A percentile compares a stretch with the other conserved stretches of the same genome.
These are phyloP conservation scores for Artemisia princeps DNA, from an alignment of 140 eudicot species.

Conservation along the genomic window DNA sequence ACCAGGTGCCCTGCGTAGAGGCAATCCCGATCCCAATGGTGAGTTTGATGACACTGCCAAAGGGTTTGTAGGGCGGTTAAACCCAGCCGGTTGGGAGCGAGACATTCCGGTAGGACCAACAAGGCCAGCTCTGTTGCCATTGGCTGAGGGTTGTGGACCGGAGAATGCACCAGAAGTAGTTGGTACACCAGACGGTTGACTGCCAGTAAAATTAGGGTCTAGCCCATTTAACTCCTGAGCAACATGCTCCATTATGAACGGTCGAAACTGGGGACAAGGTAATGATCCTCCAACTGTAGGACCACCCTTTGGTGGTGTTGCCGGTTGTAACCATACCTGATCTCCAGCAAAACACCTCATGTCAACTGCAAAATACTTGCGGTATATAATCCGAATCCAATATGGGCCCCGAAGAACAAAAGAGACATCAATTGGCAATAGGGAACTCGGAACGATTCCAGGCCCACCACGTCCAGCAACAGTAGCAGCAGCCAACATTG, in stretches of 20 bases:
- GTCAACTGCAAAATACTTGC: slow-evolving; percentile 90
- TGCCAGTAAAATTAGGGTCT: slow-evolving; percentile 71
- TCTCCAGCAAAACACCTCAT: slow-evolving; percentile 99
- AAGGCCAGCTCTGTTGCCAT: slow-evolving; percentile 50
- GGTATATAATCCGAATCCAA: slow-evolving; percentile 89
- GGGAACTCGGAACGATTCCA: slow-evolving; percentile 94
- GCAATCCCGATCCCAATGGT: slow-evolving; percentile 24
- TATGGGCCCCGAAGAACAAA: slow-evolving; percentile 98
- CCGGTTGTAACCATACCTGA: slow-evolving; percentile 99
- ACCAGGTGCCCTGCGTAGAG: slow-evolving; percentile 68
- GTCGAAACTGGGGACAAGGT: slow-evolving; percentile 97
- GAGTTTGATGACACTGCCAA: slow-evolving; percentile 46
- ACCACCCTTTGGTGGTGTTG: slow-evolving; percentile 98
- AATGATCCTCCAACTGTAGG: slow-evolving; percentile 88
- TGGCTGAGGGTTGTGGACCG: slow-evolving; percentile 45
- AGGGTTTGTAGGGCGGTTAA: slow-evolving; percentile 51
- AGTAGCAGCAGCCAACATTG: slow-evolving; percentile 68
- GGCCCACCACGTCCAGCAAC: slow-evolving; percentile 96
- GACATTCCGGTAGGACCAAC: slow-evolving; percentile 40
- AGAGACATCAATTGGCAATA: slow-evolving; percentile 92
- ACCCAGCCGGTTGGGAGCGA: slow-evolving; percentile 52
- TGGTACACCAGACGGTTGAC: slow-evolving; percentile 58
- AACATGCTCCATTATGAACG: slow-evolving; percentile 98
- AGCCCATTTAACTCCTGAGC: slow-evolving; percentile 95
- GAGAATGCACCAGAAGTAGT: slow-evolving; percentile 41